Conservation (phyloP, 345 rosid species). For the Limnanthes douglasii region DNA sequence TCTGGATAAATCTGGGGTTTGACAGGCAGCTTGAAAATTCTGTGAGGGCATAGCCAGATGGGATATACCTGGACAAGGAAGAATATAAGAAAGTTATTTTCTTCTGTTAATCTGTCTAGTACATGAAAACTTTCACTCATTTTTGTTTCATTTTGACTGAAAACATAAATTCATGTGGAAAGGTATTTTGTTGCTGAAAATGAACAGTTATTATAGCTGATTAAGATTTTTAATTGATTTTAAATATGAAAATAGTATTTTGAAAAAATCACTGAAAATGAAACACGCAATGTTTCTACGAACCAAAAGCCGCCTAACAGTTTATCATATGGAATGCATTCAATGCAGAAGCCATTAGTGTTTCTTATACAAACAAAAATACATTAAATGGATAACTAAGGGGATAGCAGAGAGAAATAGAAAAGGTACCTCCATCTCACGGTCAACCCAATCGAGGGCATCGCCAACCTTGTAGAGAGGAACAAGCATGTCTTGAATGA, state of each 20-base stretch:
- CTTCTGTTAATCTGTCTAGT: too few species aligned
- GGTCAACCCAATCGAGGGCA: constrained; percentile 88
- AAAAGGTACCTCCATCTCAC: constrained; percentile 81
- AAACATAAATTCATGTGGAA: too few species aligned
- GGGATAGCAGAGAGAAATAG: background rate
- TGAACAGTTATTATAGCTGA: too few species aligned
- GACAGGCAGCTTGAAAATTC: constrained; percentile 71
- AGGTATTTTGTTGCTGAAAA: too few species aligned
- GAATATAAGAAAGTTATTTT: background rate
- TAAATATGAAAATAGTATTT: too few species aligned
- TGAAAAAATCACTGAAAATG: too few species aligned
- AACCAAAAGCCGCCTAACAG: too few species aligned
- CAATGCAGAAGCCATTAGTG: background rate
- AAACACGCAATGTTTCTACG: too few species aligned
- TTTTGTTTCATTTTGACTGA: too few species aligned
- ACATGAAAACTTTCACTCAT: too few species aligned
- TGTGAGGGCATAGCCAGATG: constrained; percentile 93
- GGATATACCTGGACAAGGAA: constrained; percentile 57
- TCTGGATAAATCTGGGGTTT: constrained; percentile 92
- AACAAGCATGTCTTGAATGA: constrained; percentile 98
- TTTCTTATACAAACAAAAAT: background rate
- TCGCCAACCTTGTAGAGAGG: constrained; percentile 96
- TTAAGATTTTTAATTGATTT: too few species aligned
- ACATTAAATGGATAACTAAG: background rate
- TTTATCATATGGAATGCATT: too few species aligned